These are phyloP conservation scores for Epichloe uncinata DNA, from an alignment of 2,329 filamentous ascomycete species.

Conservation along the genomic window DNA sequence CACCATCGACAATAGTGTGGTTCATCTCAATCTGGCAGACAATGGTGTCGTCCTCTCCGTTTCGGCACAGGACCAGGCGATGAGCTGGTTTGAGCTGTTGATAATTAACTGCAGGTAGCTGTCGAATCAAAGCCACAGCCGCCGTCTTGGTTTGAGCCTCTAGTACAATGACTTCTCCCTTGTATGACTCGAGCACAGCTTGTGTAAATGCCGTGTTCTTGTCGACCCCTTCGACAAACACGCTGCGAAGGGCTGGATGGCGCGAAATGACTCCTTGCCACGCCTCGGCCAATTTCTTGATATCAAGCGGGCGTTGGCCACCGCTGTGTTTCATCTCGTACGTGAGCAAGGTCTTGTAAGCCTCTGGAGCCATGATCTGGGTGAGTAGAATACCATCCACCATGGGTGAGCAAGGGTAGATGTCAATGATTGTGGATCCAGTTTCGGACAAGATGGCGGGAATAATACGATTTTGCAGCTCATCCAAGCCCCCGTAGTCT, in stretches of 20 bases:
- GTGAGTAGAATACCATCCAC: slow-evolving; percentile 24
- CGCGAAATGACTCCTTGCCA: slow-evolving; percentile 8
- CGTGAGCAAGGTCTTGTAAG: slow-evolving; percentile 10
- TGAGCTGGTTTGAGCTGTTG: slow-evolving; percentile 1
- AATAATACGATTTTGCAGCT: slow-evolving; percentile 11
- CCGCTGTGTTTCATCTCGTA: slow-evolving; percentile 7
- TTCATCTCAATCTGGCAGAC: slow-evolving; percentile 20
- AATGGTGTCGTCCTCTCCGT: slow-evolving; percentile 4
- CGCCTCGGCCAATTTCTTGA: slow-evolving; percentile 6
- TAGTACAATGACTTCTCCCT: neutral
- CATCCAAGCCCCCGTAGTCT: slow-evolving; percentile 16
- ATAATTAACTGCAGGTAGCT: slow-evolving; percentile 1
- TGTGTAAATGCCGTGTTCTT: slow-evolving; percentile 4
- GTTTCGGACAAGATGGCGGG: slow-evolving; percentile 7
- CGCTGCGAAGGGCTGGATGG: slow-evolving; percentile 6
- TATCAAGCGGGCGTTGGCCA: neutral
- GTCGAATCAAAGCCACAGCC: neutral
- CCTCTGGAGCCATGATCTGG: slow-evolving; percentile 10
- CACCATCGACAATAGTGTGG: slow-evolving; percentile 21
- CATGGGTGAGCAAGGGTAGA: slow-evolving; percentile 25
- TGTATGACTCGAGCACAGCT: slow-evolving; percentile 1
- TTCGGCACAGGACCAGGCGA: neutral
- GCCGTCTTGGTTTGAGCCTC: neutral
- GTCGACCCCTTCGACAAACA: slow-evolving; percentile 4
- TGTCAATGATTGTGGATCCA: slow-evolving; percentile 16